phyloP scores from a whole-genome alignment of 2,329 filamentous ascomycete genomes.

The Colletotrichum graminicola region DNA sequence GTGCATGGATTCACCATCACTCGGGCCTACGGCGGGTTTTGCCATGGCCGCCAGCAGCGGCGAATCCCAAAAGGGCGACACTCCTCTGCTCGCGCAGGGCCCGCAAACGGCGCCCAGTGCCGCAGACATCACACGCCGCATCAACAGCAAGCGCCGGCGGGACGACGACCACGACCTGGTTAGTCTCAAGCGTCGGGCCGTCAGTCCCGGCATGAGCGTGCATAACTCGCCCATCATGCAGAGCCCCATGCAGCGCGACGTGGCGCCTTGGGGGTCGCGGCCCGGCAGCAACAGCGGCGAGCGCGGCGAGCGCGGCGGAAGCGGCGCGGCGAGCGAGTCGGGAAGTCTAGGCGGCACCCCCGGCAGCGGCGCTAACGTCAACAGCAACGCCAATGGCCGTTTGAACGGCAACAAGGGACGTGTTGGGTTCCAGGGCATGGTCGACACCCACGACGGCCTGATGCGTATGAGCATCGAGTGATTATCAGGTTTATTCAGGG shows the following conservation, averaged over 20 bases:
- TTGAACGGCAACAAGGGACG: constrained; percentile 68
- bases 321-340: constrained; percentile 65
- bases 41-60: constrained; percentile 45
- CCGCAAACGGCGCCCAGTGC: constrained; percentile 68
- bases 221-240: constrained; percentile 92
- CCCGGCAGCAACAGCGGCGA: constrained; percentile 72
- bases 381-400: constrained; percentile 58
- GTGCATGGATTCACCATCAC: constrained; percentile 76
- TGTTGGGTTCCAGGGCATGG: constrained; percentile 91
- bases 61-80: constrained; percentile 49
- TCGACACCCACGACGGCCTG: constrained; percentile 91
- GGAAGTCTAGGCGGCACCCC: constrained; percentile 53
- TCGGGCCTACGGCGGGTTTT: constrained; percentile 53
- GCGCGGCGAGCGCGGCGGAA: constrained; percentile 62
- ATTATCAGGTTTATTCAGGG: background rate
- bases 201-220: constrained; percentile 90
- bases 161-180: constrained; percentile 92
- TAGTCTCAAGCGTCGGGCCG: constrained; percentile 90
- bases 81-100: constrained; percentile 52
- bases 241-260: constrained; percentile 81
- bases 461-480: constrained; percentile 98
- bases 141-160: constrained; percentile 84
- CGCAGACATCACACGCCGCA: constrained; percentile 81
- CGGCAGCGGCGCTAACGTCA: constrained; percentile 48
- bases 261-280: constrained; percentile 78